Conservation (phyloP, 1,284 basidiomycete species). For the Testicularia cyperi region DNA sequence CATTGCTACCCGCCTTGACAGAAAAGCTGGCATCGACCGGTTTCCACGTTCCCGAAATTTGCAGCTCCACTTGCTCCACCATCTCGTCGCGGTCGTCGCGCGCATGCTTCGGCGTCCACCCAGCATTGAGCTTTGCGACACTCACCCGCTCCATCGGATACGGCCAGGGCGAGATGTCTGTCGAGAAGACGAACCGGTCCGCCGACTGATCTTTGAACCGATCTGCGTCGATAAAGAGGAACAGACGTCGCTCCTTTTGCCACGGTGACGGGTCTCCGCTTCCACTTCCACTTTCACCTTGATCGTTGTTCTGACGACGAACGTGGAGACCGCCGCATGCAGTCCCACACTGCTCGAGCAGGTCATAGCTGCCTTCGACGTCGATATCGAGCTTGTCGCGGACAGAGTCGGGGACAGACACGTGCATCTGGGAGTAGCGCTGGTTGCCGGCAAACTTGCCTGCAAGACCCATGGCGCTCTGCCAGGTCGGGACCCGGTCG, state of each 20-base stretch:
- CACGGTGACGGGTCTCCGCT: too few species aligned
- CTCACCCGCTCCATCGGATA: conserved; percentile 41
- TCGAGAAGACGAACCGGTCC: conserved; percentile 46
- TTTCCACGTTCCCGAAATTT: conserved; percentile 33
- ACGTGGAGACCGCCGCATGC: conserved; percentile 83
- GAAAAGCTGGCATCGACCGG: conserved; percentile 10
- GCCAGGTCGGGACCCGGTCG: conserved; percentile 79
- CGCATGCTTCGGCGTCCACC: conserved; percentile 39
- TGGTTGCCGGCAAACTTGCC: conserved; percentile 70
- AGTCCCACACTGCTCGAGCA: conserved; percentile 84
- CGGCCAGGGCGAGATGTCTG: conserved; percentile 37
- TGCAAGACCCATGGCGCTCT: conserved; percentile 76
- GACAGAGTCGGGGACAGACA: conserved; percentile 67
- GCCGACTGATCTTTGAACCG: conserved; percentile 37
- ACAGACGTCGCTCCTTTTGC: conserved; percentile 52
- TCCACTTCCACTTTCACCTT: too few species aligned
- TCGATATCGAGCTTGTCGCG: conserved; percentile 71
- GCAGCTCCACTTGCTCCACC: conserved; percentile 29
- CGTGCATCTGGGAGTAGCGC: conserved; percentile 70
- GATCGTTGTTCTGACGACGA: conserved; percentile 64
- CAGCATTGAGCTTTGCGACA: conserved; percentile 29
- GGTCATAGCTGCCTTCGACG: conserved; percentile 75
- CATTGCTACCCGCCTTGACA: conserved; percentile 10
- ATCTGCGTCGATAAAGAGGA: conserved; percentile 47
- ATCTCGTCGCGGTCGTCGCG: conserved; percentile 7